phyloP scores from a whole-genome alignment of 768 basidiomycete species.

The Boletus sp. region DNA sequence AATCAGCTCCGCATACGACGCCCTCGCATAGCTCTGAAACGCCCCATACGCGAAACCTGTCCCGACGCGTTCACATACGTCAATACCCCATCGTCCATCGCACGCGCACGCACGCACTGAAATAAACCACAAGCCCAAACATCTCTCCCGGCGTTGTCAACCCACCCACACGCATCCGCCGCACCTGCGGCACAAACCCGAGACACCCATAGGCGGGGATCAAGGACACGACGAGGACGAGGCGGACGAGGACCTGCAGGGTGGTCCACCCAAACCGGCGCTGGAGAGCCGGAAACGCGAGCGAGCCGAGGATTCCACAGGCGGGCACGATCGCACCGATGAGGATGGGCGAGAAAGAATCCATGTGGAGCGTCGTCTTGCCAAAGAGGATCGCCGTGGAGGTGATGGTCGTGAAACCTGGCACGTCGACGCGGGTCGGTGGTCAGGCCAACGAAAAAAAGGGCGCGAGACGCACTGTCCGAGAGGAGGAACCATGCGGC shows the following conservation, averaged over 20 bases:
- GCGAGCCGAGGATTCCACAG: slow-evolving; percentile 79
- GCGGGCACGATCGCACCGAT: slow-evolving; percentile 77
- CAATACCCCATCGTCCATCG: background rate
- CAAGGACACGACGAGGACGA: slow-evolving; percentile 63
- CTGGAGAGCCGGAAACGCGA: slow-evolving; percentile 79
- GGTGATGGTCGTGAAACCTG: slow-evolving; percentile 90
- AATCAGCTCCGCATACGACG: slow-evolving; percentile 83
- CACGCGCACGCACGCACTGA: slow-evolving; percentile 47
- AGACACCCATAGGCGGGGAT: slow-evolving; percentile 83
- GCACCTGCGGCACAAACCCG: slow-evolving; percentile 64
- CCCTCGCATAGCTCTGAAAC: slow-evolving; percentile 87
- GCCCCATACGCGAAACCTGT: slow-evolving; percentile 78
- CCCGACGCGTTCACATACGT: background rate
- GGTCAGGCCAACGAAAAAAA: background rate
- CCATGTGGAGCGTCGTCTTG: slow-evolving; percentile 84
- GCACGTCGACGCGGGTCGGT: background rate
- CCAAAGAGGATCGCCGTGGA: slow-evolving; percentile 91
- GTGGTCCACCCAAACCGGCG: slow-evolving; percentile 63
- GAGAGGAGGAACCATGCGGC: slow-evolving; percentile 94
- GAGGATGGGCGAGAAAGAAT: slow-evolving; percentile 70
- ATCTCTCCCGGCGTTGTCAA: slow-evolving; percentile 81
- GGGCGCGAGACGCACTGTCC: slow-evolving; percentile 56
- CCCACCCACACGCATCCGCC: slow-evolving; percentile 57
- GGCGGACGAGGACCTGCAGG: slow-evolving; percentile 57
- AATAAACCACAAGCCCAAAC: slow-evolving; percentile 79